These are phyloP conservation scores for Perkinsela sp. DNA, from an alignment of 208 protist species.

Conservation along the genomic window DNA sequence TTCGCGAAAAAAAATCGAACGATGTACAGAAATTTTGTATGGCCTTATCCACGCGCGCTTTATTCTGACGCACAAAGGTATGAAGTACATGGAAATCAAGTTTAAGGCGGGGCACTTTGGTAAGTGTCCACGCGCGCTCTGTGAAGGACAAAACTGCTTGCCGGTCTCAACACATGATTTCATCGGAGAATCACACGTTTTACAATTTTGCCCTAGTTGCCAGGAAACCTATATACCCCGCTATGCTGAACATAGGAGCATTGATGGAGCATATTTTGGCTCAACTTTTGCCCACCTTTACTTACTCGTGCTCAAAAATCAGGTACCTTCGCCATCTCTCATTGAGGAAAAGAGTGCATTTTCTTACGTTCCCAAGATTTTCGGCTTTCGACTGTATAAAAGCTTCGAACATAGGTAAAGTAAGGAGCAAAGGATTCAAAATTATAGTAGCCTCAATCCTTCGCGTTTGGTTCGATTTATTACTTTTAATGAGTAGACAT, in stretches of 20 bases:
- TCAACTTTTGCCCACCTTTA: conserved; percentile 82
- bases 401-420: too few species aligned
- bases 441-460: too few species aligned
- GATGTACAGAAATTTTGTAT: conserved; percentile 84
- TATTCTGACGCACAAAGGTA: conserved; percentile 78
- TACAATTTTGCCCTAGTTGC: conserved; percentile 87
- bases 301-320: conserved; percentile 31
- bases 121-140: conserved; percentile 78
- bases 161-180: conserved; percentile 81
- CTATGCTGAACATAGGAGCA: conserved; percentile 58
- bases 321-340: conserved; percentile 9
- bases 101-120: conserved; percentile 78
- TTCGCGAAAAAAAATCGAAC: conserved; percentile 77
- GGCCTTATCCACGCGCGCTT: conserved; percentile 94
- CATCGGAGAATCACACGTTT: conserved; percentile 65
- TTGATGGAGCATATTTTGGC: conserved; percentile 88
- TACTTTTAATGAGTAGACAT: too few species aligned
- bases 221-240: conserved; percentile 84
- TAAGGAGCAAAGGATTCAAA: too few species aligned
- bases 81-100: conserved; percentile 87
- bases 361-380: conserved; percentile 80
- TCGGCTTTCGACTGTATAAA: conserved; percentile 78
- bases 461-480: too few species aligned
- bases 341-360: conserved; percentile 13
- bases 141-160: conserved; percentile 73